Evolutionary conservation across 1,139 yeast genomes (phyloP), one percentile per base, ranked within the genome.

Genomic region (Candida labiduridarum): DNA sequence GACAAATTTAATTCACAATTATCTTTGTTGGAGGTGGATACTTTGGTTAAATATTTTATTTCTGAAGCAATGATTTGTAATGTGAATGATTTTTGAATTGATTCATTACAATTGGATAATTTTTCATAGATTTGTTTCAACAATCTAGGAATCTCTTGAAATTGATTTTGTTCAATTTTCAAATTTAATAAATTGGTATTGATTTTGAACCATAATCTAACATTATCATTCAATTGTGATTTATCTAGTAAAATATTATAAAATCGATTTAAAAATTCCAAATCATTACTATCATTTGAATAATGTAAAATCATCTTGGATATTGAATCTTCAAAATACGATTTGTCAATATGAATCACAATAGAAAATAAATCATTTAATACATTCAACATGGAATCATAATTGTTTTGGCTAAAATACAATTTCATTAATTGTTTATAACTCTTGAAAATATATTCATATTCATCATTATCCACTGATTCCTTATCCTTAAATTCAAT

Each of bases 11-110:
- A 67, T 50, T 59, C 54, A 22, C 56, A 59, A 11, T 38, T 14
- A 10, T 12, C 15, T 8, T 25, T 25, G 6, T 2, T 25, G 8
- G 29, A 4, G 16, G 29, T 25, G 16, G 41, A 38, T 42, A 59
- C 59, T 22, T 58, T 59, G 5, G 81, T 71, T 48, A 76, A 70
- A 50, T 78, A 73, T 56, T 81, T 82, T 52, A 88, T 85, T 60
- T 86, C 86, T 2, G 81, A 72, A 0, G 95, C 89, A 40, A 85
- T 78, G 3, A 85, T 74, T 55, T 88, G 95, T 42, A 87, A 67
- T 16, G 81, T 65, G 56, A 72, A 81, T 0, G 82, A 68, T 54
- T 70, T 78, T 48, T 64, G 72, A 0, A 78, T 71, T 41, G 75
- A 66, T 44, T 80, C 85, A 1, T 80, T 64, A 6, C 74, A 72